Evolutionary conservation across 345 rosid species (phyloP), one percentile per base, ranked within the genome.

Genomic region (Eucalyptus virginea): DNA sequence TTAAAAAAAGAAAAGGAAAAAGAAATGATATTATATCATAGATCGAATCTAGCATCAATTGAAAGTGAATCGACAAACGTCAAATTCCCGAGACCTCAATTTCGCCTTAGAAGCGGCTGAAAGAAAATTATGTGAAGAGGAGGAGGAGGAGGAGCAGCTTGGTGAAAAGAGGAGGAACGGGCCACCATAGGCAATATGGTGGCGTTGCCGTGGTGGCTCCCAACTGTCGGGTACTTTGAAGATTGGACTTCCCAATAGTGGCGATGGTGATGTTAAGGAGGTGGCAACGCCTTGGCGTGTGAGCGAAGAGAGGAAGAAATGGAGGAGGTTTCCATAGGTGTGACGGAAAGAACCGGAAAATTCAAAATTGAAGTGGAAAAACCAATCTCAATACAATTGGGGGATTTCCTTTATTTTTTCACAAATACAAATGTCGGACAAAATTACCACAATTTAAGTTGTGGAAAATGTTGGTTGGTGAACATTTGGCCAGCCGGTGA

Each of bases 381-480:
- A 8, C 60, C 60, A 23, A 56, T 56, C 28, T 56, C 62, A 9
- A 56, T 56, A 2, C 30, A 24, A 24, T 56, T 56, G 62, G 30
- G 62, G 62, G 28, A 56, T 56, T 56, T 23, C 13, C 30, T 56
- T 56, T 9, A 24, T 23, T 56, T 56, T 54, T 56, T 56, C 30
- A 6, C 62, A 24, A 56, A 4, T 24, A 56, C 62, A 56, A 56
- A 56, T 56, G 12, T 24, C 3, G 0, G 30, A 56, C 13, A 56
- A 56, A 56, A 56, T 24, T 56, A 56, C 30, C 30, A 23, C 30
- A 10, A 56, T 56, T 56, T 56, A 56, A 56, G 30, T 56, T 9
- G 62, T 1, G 62, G 30, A 24, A 21, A 24, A 56, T 24, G 30
- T 24, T 0, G 1, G 13, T 0, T 21, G 11, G 2, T 0, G 1